Conservation (phyloP, 2,329 filamentous ascomycete genomes). For the Arthrinium phaeospermum region DNA sequence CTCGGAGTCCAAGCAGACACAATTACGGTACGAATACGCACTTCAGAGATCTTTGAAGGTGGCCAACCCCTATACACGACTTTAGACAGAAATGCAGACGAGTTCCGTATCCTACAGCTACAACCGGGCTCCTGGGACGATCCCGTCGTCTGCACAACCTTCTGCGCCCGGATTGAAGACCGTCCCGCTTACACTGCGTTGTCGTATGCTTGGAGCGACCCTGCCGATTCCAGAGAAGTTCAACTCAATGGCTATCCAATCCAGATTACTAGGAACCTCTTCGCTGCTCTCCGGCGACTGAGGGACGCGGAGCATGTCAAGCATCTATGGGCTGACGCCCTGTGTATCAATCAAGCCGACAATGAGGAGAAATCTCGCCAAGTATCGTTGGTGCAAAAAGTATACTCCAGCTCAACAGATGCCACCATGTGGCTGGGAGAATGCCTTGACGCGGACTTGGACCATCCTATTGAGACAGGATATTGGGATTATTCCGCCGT, state of each 20-base stretch:
- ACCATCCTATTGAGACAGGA: not conserved
- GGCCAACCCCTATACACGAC: not conserved
- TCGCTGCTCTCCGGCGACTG: constrained; percentile 17
- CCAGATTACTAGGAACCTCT: constrained; percentile 9
- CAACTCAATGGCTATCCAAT: not conserved
- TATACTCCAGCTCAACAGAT: not conserved
- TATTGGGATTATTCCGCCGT: not conserved
- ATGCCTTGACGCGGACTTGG: not conserved
- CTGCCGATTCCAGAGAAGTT: not conserved
- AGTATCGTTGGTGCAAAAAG: constrained; percentile 14
- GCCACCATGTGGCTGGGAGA: constrained; percentile 15
- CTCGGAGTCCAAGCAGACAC: not conserved
- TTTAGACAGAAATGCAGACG: not conserved
- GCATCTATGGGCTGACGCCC: constrained; percentile 16
- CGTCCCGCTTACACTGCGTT: constrained; percentile 11
- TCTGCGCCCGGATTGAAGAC: not conserved
- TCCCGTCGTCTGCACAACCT: not conserved
- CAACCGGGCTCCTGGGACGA: not conserved
- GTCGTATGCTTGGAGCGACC: constrained; percentile 21
- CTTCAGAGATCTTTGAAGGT: not conserved
- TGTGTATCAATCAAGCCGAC: constrained; percentile 22
- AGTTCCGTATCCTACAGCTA: not conserved
- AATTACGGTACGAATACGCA: not conserved
- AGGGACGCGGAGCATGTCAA: not conserved
- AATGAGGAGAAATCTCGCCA: constrained; percentile 16